These are phyloP conservation scores for Phaeotremella fagi DNA, from an alignment of 768 basidiomycete species.

Conservation along the genomic window DNA sequence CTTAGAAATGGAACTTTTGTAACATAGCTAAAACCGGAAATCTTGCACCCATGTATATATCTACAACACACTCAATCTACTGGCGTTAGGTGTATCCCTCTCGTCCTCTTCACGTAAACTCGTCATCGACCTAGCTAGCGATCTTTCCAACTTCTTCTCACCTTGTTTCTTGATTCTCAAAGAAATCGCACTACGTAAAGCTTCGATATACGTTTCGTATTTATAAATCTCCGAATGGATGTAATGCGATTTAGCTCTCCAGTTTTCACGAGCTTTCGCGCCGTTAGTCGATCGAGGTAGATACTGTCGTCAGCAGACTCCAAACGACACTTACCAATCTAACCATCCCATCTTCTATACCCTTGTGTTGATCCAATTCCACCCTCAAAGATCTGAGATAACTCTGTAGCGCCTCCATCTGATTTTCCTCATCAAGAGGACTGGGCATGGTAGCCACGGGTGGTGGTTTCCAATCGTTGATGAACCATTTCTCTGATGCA, in stretches of 20 bases:
- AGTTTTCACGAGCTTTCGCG: constrained; percentile 75
- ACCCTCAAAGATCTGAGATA: constrained; percentile 70
- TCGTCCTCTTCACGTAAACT: neutral
- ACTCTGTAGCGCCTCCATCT: constrained; percentile 79
- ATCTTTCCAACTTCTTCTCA: constrained; percentile 68
- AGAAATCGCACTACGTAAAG: constrained; percentile 73
- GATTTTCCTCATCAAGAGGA: constrained; percentile 83
- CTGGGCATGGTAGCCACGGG: constrained; percentile 77
- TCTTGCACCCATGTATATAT: neutral
- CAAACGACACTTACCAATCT: constrained; percentile 63
- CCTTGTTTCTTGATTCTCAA: constrained; percentile 83
- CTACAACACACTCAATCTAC: neutral
- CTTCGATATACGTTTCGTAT: constrained; percentile 91
- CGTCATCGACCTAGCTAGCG: constrained; percentile 20
- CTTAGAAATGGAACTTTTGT: constrained; percentile 45
- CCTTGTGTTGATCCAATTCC: constrained; percentile 78
- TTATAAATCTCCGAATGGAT: constrained; percentile 89
- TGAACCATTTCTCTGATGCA: constrained; percentile 56
- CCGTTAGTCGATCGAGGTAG: constrained; percentile 68
- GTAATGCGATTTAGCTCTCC: constrained; percentile 87
- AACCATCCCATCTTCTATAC: constrained; percentile 74
- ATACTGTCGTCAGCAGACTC: constrained; percentile 57
- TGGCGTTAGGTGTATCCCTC: neutral
- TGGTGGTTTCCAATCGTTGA: constrained; percentile 94
- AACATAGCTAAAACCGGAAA: neutral